Percentiles rank a stretch among this genome's conserved stretches.
Conservation (phyloP, 139 green algal species). For the Bryopsis sp. region DNA sequence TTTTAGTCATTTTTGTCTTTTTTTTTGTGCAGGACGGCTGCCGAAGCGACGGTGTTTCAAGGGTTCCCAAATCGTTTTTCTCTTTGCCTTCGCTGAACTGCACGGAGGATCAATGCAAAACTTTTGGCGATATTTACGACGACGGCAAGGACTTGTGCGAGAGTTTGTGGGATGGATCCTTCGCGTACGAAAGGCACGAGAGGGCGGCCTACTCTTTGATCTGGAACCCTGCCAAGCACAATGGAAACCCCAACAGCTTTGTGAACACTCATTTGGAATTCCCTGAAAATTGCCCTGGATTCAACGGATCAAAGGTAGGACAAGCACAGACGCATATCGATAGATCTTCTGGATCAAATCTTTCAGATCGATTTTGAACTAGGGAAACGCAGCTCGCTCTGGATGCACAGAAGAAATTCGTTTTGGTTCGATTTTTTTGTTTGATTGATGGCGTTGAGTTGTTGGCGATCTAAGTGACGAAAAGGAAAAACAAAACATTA, state of each 20-base stretch:
- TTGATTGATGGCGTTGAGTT: no score
- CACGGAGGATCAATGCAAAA: conserved; percentile 15
- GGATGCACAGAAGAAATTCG: no score
- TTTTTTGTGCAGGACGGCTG: no score
- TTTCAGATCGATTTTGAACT: no score
- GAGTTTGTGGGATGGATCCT: conserved; percentile 22
- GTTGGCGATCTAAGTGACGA: no score
- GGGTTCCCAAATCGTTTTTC: conserved; percentile 18
- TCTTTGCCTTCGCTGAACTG: neutral
- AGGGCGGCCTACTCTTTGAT: conserved; percentile 22
- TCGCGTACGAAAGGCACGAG: conserved; percentile 24
- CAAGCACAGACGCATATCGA: no score
- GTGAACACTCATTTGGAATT: conserved; percentile 12
- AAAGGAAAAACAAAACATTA: no score
- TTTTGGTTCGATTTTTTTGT: no score
- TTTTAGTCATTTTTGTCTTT: no score
- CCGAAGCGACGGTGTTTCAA: no score
- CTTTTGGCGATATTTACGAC: conserved; percentile 23
- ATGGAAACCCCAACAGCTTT: conserved; percentile 25
- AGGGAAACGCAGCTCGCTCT: no score
- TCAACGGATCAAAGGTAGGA: neutral
- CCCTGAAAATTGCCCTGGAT: neutral
- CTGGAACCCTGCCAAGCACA: conserved; percentile 13
- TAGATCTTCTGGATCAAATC: no score
- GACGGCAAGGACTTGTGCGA: conserved; percentile 27